phyloP scores from a whole-genome alignment of 1,284 basidiomycete species.

The Leucoagaricus sp. region DNA sequence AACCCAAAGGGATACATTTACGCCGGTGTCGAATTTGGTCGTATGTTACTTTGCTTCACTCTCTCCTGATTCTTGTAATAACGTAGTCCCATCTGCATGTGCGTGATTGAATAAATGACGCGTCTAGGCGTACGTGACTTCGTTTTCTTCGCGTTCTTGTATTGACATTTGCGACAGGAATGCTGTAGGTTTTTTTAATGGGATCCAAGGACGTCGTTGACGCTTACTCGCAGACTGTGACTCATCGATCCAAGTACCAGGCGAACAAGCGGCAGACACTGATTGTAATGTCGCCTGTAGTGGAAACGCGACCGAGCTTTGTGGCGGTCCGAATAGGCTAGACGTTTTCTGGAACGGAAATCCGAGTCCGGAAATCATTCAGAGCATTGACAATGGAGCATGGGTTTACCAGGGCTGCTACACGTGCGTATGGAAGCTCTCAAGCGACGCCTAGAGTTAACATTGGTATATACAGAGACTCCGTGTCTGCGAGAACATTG shows the following conservation, averaged over 20 bases:
- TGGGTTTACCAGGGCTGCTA: constrained; percentile 42
- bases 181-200: constrained; percentile 34
- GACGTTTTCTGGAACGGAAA: constrained; percentile 37
- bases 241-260: constrained; percentile 40
- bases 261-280: constrained; percentile 26
- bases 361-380: constrained; percentile 32
- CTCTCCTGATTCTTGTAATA: neutral
- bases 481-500: constrained; percentile 31
- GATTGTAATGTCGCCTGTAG: constrained; percentile 38
- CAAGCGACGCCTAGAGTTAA: neutral
- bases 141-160: neutral
- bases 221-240: constrained; percentile 35
- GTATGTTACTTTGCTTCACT: constrained; percentile 24
- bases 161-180: constrained; percentile 27
- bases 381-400: constrained; percentile 23
- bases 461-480: constrained; percentile 29
- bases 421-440: constrained; percentile 30
- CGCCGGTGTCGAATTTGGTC: constrained; percentile 38
- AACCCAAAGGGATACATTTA: constrained; percentile 27
- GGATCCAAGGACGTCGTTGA: neutral
- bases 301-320: constrained; percentile 37
- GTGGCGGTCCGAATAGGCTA: constrained; percentile 35
- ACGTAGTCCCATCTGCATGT: neutral
- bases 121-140: constrained; percentile 7
- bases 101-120: constrained; percentile 13